phyloP scores from a whole-genome alignment of 805 yeast species.

The Kodamaea nitidulidarum region DNA sequence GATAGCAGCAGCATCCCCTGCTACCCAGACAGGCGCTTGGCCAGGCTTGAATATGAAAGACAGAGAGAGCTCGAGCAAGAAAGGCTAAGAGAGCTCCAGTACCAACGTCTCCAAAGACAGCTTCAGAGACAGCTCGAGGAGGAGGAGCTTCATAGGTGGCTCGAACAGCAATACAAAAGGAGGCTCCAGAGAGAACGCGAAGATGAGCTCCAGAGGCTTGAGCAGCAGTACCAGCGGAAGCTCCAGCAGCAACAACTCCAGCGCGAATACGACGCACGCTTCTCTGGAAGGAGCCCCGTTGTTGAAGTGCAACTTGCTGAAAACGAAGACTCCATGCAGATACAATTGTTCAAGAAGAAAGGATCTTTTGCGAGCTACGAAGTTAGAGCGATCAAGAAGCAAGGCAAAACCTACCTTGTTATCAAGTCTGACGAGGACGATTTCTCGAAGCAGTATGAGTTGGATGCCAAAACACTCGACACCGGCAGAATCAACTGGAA shows the following conservation, averaged over 20 bases:
- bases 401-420: slow-evolving; percentile 15
- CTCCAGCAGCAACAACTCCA: not conserved
- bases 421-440: slow-evolving; percentile 17
- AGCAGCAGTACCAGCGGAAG: not conserved
- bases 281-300: not conserved
- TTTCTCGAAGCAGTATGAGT: slow-evolving; percentile 16
- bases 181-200: not conserved
- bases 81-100: slow-evolving; percentile 1
- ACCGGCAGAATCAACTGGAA: slow-evolving; percentile 16
- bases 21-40: too few relatives aligned
- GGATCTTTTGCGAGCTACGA: slow-evolving; percentile 20
- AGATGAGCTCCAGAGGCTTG: not conserved
- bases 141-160: not conserved
- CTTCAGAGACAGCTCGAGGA: not conserved
- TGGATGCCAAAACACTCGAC: slow-evolving; percentile 14
- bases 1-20: too few relatives aligned
- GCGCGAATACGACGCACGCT: not conserved
- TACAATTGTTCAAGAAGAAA: slow-evolving; percentile 17
- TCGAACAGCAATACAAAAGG: not conserved
- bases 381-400: slow-evolving; percentile 15
- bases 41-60: slow-evolving; percentile 3
- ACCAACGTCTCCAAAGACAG: not conserved
- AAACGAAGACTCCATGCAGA: slow-evolving; percentile 14
- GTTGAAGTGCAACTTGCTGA: slow-evolving; percentile 15
- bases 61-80: slow-evolving; percentile 2